Evolutionary conservation across 2,329 filamentous ascomycete genomes (phyloP).

Genomic region (Aureobasidium sp.): DNA sequence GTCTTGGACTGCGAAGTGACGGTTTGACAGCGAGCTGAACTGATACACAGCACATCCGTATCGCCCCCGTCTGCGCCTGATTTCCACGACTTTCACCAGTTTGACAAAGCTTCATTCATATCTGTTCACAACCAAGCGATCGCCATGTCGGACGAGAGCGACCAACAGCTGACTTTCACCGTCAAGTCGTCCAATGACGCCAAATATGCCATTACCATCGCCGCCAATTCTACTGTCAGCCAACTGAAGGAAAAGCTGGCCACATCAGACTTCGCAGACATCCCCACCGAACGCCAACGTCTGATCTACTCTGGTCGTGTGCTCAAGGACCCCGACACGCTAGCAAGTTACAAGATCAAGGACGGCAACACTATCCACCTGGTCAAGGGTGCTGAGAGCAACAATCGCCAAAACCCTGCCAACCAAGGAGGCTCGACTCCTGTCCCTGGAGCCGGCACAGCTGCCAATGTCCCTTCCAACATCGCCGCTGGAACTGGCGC

Average conservation of each 20-base stretch:
- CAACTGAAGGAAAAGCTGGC: conserved; percentile 89
- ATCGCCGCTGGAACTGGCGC: conserved; percentile 70
- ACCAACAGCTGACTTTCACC: conserved; percentile 84
- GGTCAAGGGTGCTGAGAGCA: conserved; percentile 93
- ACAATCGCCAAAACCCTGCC: conserved; percentile 51
- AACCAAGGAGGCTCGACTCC: conserved; percentile 36
- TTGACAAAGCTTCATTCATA: neutral
- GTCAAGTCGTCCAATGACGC: conserved; percentile 93
- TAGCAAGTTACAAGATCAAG: conserved; percentile 89
- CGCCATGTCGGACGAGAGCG: conserved; percentile 54
- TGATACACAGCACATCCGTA: neutral
- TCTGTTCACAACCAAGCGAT: neutral
- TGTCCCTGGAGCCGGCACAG: conserved; percentile 31
- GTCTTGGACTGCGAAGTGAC: neutral
- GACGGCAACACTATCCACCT: conserved; percentile 91
- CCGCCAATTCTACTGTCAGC: conserved; percentile 64
- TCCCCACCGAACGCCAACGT: conserved; percentile 80
- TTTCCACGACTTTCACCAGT: neutral
- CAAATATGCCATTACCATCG: conserved; percentile 74
- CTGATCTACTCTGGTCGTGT: conserved; percentile 97
- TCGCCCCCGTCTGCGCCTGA: neutral
- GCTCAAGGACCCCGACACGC: conserved; percentile 84
- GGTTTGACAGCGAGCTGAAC: neutral
- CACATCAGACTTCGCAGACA: conserved; percentile 70
- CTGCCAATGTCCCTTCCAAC: conserved; percentile 60